These are phyloP conservation scores for Perkinsus chesapeaki DNA, from an alignment of 169 alveolate species.

Conservation along the genomic window DNA sequence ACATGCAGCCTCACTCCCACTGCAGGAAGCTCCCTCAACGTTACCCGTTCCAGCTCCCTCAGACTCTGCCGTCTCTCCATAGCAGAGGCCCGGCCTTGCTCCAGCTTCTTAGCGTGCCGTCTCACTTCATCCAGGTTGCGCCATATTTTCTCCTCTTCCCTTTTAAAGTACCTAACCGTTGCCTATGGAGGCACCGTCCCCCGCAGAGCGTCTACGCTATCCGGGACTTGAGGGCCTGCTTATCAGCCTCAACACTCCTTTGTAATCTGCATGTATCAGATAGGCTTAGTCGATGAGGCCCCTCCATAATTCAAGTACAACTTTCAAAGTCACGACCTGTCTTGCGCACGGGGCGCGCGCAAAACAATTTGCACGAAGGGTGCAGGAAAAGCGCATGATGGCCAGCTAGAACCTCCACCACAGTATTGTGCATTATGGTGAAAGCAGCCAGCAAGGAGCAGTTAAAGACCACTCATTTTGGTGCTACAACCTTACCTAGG, in stretches of 20 bases:
- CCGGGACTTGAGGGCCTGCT: not conserved
- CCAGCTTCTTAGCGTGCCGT: not conserved
- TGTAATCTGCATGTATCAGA: not conserved
- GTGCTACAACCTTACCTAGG: no score
- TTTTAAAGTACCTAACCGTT: not conserved
- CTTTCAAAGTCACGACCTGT: not conserved
- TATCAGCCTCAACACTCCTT: not conserved
- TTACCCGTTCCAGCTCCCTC: not conserved
- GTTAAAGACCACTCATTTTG: no score
- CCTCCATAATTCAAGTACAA: no score
- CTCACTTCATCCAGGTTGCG: not conserved
- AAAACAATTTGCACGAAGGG: not conserved
- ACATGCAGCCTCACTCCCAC: not conserved
- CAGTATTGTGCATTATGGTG: no score
- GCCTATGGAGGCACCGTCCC: no score
- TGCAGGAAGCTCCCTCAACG: not conserved
- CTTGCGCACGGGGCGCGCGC: not conserved
- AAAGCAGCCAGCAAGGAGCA: no score
- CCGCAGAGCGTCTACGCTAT: no score
- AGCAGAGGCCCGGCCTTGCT: not conserved
- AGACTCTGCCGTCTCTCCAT: not conserved
- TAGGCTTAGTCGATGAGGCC: not conserved
- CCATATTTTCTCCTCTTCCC: not conserved
- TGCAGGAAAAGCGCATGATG: not conserved
- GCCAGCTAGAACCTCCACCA: not conserved